Base-by-base conservation (phyloP, 441 rosid species). In the Viola pubescens region DNA sequence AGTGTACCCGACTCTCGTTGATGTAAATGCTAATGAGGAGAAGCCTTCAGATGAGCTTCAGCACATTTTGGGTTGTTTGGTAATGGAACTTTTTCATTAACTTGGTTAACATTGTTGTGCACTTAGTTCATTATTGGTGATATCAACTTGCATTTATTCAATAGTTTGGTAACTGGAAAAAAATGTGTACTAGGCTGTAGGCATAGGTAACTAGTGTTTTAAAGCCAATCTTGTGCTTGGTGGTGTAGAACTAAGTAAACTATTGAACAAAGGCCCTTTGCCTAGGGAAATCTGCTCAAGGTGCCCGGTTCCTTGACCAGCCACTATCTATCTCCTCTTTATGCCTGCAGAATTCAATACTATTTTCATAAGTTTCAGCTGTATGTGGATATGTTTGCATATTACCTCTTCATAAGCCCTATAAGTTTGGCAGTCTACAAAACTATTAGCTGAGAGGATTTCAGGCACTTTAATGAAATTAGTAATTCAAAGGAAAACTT, bases 1-100 rank as follows among this genome's bases (percentile, higher is more conserved):
- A 65, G 95, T 89, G 60, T 94, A 84, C 72, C 96, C 98, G 58
- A 85, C 95, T 38, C 84, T 94, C 54, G 96, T 94, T 68, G 96
- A 89, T 74, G 81, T 84, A 61, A 87, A 84, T 81, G 83, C 98
- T 41, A 75, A 73, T 81, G 89, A 83, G 56, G 81, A 78, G 66
- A 77, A 82, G 70, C 87, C 83, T 58, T 82, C 96, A 0, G 91
- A 84, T 79, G 98, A 94, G 84, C 89, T 94, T 79, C 79, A 77
- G 61, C 94, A 85, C 70, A 74, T 94, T 52, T 64, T 86, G 72
- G 89, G 87, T 52, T 86, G 85, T 74, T 74, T 94, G 98, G 98
- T 94, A 89, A 75, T 73, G 53, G 38, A 61, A 61, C 37, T 6
- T 48, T 38, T 65, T 61, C 58, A 58, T 58, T 57, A 60, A 56